Conservation (phyloP, 1,284 basidiomycete genomes). For the Pseudozyma pruni region DNA sequence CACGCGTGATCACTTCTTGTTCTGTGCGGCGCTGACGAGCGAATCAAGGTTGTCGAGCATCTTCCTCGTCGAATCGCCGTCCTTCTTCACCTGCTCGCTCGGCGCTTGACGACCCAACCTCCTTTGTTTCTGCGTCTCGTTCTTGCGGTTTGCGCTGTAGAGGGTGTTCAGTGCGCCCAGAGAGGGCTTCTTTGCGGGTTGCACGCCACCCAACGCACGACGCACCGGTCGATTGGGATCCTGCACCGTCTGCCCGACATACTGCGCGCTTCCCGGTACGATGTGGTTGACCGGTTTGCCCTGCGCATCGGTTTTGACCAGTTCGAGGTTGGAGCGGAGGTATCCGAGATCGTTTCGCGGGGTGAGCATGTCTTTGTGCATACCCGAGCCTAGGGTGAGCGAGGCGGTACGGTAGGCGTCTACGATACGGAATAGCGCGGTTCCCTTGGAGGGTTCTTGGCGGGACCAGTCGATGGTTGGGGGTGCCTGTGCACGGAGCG, state of each 20-base stretch:
- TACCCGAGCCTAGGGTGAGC: conserved; percentile 18
- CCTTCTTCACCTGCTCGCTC: neutral
- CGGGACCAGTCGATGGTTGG: conserved; percentile 45
- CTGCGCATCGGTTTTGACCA: conserved; percentile 23
- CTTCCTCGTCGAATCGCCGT: conserved; percentile 13
- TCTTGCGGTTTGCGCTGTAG: conserved; percentile 2
- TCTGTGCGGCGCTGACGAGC: conserved; percentile 17
- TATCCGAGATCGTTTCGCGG: conserved; percentile 44
- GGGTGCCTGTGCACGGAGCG: conserved; percentile 31
- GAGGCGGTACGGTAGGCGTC: conserved; percentile 35
- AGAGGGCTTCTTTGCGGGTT: neutral
- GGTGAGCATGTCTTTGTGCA: conserved; percentile 44
- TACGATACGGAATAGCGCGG: conserved; percentile 44
- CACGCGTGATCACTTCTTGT: neutral
- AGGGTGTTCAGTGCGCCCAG: neutral
- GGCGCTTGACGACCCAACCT: conserved; percentile 18
- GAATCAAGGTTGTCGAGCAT: conserved; percentile 42
- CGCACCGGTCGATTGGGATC: conserved; percentile 36
- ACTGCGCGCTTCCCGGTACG: conserved; percentile 19
- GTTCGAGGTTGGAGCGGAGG: conserved; percentile 34
- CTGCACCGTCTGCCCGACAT: conserved; percentile 22
- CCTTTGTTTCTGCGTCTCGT: conserved; percentile 24
- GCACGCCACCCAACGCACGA: conserved; percentile 7
- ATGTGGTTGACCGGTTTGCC: conserved; percentile 7
- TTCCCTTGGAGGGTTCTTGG: conserved; percentile 35